Evolutionary conservation across 129 eudicot species (phyloP).

Genomic region (Gnaphalium uliginosum): DNA sequence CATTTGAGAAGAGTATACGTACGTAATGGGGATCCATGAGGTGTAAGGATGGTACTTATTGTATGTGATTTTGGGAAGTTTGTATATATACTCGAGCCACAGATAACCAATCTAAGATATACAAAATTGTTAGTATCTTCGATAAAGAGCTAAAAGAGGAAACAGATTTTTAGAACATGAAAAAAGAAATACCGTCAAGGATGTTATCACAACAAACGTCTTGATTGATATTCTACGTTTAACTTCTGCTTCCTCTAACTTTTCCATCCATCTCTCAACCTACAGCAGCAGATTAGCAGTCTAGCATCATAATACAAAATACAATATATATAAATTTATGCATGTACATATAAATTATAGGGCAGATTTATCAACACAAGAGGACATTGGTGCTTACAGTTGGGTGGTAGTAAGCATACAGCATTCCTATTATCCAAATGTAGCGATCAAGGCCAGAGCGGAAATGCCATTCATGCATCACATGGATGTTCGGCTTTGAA

Average conservation of each 20-base stretch:
- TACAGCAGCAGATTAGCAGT: conserved; percentile 17
- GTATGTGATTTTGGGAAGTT: conserved; percentile 76
- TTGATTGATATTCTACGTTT: conserved; percentile 69
- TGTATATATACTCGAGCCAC: conserved; percentile 89
- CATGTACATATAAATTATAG: not conserved
- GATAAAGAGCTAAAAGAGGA: not conserved
- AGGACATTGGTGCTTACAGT: conserved; percentile 46
- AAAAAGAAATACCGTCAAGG: conserved; percentile 46
- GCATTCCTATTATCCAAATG: conserved; percentile 95
- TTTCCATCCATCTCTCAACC: conserved; percentile 97
- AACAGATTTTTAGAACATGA: conserved; percentile 1
- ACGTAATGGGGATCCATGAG: conserved; percentile 98
- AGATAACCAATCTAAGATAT: conserved; percentile 51
- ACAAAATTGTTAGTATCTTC: not conserved
- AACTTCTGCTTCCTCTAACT: conserved; percentile 76
- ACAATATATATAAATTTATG: not conserved
- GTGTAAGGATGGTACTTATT: conserved; percentile 94
- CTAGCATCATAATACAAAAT: not conserved
- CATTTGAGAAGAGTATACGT: conserved; percentile 23
- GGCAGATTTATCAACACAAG: not conserved
- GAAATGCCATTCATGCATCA: conserved; percentile 92
- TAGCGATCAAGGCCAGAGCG: conserved; percentile 96
- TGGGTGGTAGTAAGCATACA: conserved; percentile 87
- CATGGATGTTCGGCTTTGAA: conserved; percentile 86
- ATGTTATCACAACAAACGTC: conserved; percentile 58